phyloP scores from a whole-genome alignment of 1,284 basidiomycete species.

The Cryptococcus neoformans region DNA sequence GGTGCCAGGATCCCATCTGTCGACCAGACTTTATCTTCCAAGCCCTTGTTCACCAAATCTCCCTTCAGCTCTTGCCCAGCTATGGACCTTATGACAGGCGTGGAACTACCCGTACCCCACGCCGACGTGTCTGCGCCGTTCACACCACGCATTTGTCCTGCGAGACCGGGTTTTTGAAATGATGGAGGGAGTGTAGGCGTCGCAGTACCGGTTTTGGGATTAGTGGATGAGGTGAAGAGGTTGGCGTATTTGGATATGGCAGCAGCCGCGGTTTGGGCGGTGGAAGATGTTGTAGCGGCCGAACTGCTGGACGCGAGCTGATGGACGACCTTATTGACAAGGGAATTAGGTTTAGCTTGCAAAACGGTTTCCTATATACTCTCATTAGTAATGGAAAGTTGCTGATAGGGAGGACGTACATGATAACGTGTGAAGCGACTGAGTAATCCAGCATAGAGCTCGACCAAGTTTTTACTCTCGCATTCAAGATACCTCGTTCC shows the following conservation, averaged over 20 bases:
- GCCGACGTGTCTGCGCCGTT: too few species aligned
- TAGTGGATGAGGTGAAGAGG: slow-evolving; percentile 50
- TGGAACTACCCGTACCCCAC: too few species aligned
- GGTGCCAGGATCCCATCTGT: slow-evolving; percentile 77
- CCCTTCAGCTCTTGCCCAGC: slow-evolving; percentile 3
- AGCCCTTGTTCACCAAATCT: slow-evolving; percentile 20
- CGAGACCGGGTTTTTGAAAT: too few species aligned
- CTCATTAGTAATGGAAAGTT: not conserved
- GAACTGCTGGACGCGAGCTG: slow-evolving; percentile 74
- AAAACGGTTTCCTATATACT: slow-evolving; percentile 63
- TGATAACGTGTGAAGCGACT: slow-evolving; percentile 82
- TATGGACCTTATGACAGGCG: too few species aligned
- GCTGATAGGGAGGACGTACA: slow-evolving; percentile 55
- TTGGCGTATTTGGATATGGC: slow-evolving; percentile 67
- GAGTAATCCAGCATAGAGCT: slow-evolving; percentile 75
- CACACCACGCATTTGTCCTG: too few species aligned
- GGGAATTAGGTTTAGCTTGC: slow-evolving; percentile 75
- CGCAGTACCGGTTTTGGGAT: not conserved
- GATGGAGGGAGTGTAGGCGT: too few species aligned
- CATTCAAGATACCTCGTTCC: slow-evolving; percentile 87
- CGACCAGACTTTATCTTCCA: slow-evolving; percentile 67
- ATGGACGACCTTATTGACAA: slow-evolving; percentile 89
- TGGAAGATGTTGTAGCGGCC: slow-evolving; percentile 54
- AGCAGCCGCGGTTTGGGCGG: slow-evolving; percentile 54
- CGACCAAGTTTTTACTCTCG: slow-evolving; percentile 81